These are phyloP conservation scores for Vaccinium corymbosum DNA, from an alignment of 148 eudicot species.

Conservation along the genomic window DNA sequence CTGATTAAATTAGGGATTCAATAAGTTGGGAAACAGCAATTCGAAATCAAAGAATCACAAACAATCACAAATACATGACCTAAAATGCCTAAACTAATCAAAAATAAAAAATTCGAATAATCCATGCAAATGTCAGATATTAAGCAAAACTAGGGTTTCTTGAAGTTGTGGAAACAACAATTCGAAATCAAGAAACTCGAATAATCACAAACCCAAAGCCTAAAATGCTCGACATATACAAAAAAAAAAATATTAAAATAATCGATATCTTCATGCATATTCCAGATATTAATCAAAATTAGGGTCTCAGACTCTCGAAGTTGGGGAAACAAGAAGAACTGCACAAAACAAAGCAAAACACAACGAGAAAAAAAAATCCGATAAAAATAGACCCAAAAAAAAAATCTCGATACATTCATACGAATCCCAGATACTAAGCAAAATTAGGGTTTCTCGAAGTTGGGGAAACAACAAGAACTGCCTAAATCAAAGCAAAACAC, in stretches of 20 bases:
- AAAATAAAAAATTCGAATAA: not conserved
- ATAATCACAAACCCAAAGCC: not conserved
- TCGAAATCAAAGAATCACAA: not conserved
- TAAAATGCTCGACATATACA: not conserved
- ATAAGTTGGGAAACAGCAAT: too few relatives aligned
- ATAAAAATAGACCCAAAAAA: too few relatives aligned
- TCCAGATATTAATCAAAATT: not conserved
- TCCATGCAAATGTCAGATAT: not conserved
- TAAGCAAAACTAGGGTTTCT: conserved; percentile 12
- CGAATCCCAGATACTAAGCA: too few relatives aligned
- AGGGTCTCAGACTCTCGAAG: conserved; percentile 14
- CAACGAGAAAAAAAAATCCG: not conserved
- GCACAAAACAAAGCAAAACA: not conserved
- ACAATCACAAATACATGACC: not conserved
- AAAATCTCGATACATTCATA: too few relatives aligned
- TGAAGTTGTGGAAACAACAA: not conserved
- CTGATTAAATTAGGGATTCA: too few relatives aligned
- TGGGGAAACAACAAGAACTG: not conserved
- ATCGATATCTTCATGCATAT: not conserved
- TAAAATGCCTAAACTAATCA: not conserved
- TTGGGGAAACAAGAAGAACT: not conserved
- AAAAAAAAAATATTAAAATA: not conserved
- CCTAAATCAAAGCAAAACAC: conserved; percentile 7
- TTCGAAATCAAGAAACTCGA: not conserved
- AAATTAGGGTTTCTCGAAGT: too few relatives aligned